Evolutionary conservation across 257 asterid species (phyloP), one percentile per base, ranked within the genome.

Genomic region (Marsdenia floribunda): DNA sequence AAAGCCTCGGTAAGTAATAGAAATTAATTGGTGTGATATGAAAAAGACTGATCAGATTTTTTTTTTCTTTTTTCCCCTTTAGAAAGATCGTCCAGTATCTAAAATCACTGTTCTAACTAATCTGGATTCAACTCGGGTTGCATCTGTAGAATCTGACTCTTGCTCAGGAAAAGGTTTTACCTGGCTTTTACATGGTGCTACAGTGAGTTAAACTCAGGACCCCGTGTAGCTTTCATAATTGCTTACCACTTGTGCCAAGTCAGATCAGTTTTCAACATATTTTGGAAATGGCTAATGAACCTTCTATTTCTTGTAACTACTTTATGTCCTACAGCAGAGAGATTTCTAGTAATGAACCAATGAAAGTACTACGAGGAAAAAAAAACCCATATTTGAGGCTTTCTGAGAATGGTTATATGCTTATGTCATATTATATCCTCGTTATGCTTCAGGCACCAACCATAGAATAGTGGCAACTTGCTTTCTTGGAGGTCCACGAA

Each of bases 401-500:
- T 55, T 59, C 16, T 24, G 2, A 24, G 2, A 59, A 18, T 7
- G 29, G 50, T 40, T 16, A 65, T 37, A 65, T 65, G 9, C 24
- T 65, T 3, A 2, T 37, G 5, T 26, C 38, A 12, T 18, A 6
- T 26, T 64, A 64, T 64, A 64, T 64, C 46, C 24, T 16, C 22
- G 1, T 35, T 9, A 33, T 47, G 49, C 29, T 35, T 46, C 22
- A 53, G 42, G 59, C 21, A 49, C 83, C 65, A 75, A 83, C 90
- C 90, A 86, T 44, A 86, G 29, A 54, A 86, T 52, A 24, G 89
- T 86, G n/a, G 75, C 68, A 5, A 77, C 6, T 78, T 86, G 89
- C 59, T 78, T 82, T 29, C 44, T 77, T 12, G 87, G 90, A 46
- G 90, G 86, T 38, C 87, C 90, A 13, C 87, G 90, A 55, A 86